Base-by-base conservation (phyloP, 2,329 filamentous ascomycete species). In the Fusarium clavum region DNA sequence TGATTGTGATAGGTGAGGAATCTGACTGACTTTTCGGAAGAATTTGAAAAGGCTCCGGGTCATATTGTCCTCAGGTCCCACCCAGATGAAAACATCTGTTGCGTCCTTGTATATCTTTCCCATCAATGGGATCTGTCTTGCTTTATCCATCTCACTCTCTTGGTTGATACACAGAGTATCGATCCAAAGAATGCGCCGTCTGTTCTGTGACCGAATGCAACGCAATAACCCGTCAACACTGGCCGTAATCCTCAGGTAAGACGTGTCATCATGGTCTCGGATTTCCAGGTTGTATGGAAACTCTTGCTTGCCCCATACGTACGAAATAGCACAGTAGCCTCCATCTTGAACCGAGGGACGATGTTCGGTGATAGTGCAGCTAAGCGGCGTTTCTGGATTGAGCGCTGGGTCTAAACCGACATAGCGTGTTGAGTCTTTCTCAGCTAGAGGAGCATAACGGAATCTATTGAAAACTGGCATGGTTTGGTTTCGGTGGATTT, bases 181-280 rank as follows among this genome's bases (percentile, higher is more conserved):
- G 24, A 57, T 41, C 55, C 55, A 57, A 29, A 57, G 24, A 40
- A 22, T 25, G 24, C 49, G 25, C 9, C 27, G 49, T 29, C 32
- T 8, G 32, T 48, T 38, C 20, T 16, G 25, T 61, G 57, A 20
- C 38, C 57, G 57, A 48, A 61, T 30, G 43, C 22, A 18, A 25
- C 32, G 57, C 18, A 61, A 41, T 34, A 61, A 47, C 10, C 41
- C 22, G 5, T 61, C 57, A 43, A 55, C 20, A 38, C 29, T 61
- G 27, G 44, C 30, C 13, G 48, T 61, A 43, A 61, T 55, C n/a
- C 57, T 54, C 51, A 61, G 27, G 24, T 61, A 61, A 14, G 44
- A 47, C 7, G 22, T 29, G 44, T 47, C 44, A 11, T 25, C 44
- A 47, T 20, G 22, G 44, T 38, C 24, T 47, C 25, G 16, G 29